Evolutionary conservation across 257 asterid species (phyloP), one percentile per base, ranked within the genome.

Genomic region (Primulina eburnea): DNA sequence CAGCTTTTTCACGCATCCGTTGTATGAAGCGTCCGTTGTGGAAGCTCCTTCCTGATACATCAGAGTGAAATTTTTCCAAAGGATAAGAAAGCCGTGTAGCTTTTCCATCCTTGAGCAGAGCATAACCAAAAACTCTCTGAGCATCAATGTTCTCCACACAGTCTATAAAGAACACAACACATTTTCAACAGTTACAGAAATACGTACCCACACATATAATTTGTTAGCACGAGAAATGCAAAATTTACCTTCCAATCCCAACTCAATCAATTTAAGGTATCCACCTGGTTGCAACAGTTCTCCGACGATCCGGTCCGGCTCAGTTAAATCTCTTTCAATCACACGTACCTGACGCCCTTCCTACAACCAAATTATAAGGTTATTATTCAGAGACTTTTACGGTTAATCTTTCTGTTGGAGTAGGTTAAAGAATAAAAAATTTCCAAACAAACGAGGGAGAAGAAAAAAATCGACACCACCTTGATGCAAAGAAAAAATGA

Each of bases 271-370:
- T 78, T 92, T 92, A 66, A 92, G 93, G 70, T 90, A 92, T 65
- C 98, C 97, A 64, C 96, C 97, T 1, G 98, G 98, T 75, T 92
- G 98, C 18, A 92, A 81, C 58, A 92, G 87, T 75, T 92, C 98
- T 78, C 98, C 98, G 4, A 92, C 98, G 71, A 92, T 92, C 64
- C 98, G 80, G 71, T 90, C 94, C 7, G 96, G 97, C 82, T 92
- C 97, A 4, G 86, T 69, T 81, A 90, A 84, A 70, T 92, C 97
- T 77, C 98, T 85, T 78, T 92, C 98, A 35, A 92, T 87, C 63
- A 92, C 95, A 66, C 71, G 82, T 56, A 90, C 92, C 50, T 86
- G 79, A 52, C 98, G 84, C 64, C 97, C 97, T 17, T 92, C 97
- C 97, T 92, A 73, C 58, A 78, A 68, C 60, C 73, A 43, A 75